Base-by-base conservation (phyloP, 768 basidiomycete species). In the Termitomyces heimii region DNA sequence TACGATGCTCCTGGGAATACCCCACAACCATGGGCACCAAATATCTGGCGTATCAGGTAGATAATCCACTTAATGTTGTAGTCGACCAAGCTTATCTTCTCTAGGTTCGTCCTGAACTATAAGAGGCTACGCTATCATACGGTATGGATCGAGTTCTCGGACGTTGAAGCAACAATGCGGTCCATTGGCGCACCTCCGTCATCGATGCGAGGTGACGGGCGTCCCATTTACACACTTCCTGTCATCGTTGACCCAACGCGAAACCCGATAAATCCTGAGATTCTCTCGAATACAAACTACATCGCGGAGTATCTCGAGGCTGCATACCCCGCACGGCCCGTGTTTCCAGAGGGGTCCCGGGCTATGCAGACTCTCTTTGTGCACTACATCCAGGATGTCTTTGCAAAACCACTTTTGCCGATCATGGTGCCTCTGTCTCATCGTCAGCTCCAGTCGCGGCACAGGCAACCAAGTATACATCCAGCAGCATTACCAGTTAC, bases 291-390 rank as follows among this genome's bases (percentile, higher is more conserved):
- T 55, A 72, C 79, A 18, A 81, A 82, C 63, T 71, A 66, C 54
- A 91, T 91, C 56, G 83, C 83, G 2, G 86, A 89, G 61, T 89
- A 89, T 66, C 81, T 90, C 37, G 89, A 91, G 63, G 68, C 73
- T 4, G 73, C 78, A 0, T 89, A 86, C 62, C 86, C 88, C 0
- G 85, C 84, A 0, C 82, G 86, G 4, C 84, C 85, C 0, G 76
- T 90, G 6, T 83, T 86, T 59, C 89, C 89, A 0, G 84, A 85
- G 26, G 88, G 86, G 16, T 79, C 86, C 0, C 79, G 83, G 3
- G 86, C 87, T 0, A 68, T 89, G 43, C 87, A 91, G 56, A 73
- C 79, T 7, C 74, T 87, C 35, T 89, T 89, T 66, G 86, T 85
- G 3, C 83, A 88, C 64, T 84, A 83, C 66, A 74, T 90, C 54